Base-by-base conservation (phyloP, 2,329 filamentous ascomycete genomes). In the Monosporascus sp. region DNA sequence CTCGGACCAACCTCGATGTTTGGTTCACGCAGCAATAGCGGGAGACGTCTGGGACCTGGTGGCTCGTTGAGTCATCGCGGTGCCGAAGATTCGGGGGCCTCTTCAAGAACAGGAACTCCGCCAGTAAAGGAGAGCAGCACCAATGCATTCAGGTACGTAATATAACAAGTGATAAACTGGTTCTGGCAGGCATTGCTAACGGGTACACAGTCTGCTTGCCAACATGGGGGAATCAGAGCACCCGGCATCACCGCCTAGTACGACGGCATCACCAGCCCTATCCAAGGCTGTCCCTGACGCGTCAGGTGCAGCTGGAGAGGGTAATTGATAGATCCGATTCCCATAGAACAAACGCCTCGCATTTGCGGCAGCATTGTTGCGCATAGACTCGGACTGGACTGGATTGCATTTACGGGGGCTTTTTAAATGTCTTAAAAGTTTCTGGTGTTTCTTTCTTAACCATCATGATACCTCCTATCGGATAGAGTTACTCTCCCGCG, bases 121-220 rank as follows among this genome's bases (percentile, higher is more conserved):
- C 89, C 91, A 46, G 82, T 81, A 20, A 72, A 76, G 51, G 74
- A 77, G 50, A 87, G 83, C 55, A 88, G 88, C 67, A 84, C 86
- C 62, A 99, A 99, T 78, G 87, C 92, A 63, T 99, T 96, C 77
- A 93, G 90, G 92, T 97, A 84, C 80, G 87, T 65, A 25, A 14
- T 31, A 8, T 11, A 31, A 31, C 27, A 31, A 9, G 27, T 31
- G 27, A 31, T 31, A 31, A 11, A 31, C 27, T 11, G 27, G 11
- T 31, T 31, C 27, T 7, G 1, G 1, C 7, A 17, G 15, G n/a
- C 35, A 37, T 49, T 61, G 49, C 68, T 75, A 65, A 76, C 65
- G 22, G 27, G 17, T 9, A 5, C 35, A 7, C 57, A 84, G 81
- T 67, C 73, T 83, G 58, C 74, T 85, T 57, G 81, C 80, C 64